Evolutionary conservation across 192 early-diverging fungal species (phyloP), one percentile per base, ranked within the genome.

Genomic region (Rhizophagus clarus): DNA sequence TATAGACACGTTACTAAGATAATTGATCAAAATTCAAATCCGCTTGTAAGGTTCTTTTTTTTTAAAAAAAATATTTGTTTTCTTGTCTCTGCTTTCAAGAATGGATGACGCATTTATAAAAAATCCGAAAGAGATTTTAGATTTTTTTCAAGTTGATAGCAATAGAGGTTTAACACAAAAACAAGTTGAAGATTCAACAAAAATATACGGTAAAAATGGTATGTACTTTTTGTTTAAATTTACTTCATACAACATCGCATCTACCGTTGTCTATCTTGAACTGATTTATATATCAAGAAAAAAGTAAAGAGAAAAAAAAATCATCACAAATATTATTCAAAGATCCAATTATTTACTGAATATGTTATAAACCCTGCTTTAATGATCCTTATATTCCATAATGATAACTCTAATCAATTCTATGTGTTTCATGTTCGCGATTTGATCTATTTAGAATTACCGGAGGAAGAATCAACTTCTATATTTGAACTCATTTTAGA

Each of bases 401-500:
- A 40, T 40, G 37, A 60, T 37, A 56, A 56, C 45, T 61, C n/a
- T 79, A 32, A 70, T 28, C 42, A 9, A 28, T 56, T 70, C 31
- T 34, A 80, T 70, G 63, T 64, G 7, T 64, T 80, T 61, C 20
- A 28, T 40, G 49, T 74, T 26, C 61, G 24, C 22, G 24, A 34
- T 67, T 24, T 70, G 24, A 11, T n/a, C 47, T 51, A 31, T 79
- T 6, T 28, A 68, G 97, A 95, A 85, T 89, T 99, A 47, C 95
- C 97, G 71, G 92, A 95, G 61, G 96, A 98, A 49, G 93, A 94
- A 42, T 85, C 92, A 24, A 98, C 96, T 7, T 96, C 98, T 17
- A 85, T 99, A 5, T 97, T 94, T 93, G 86, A 95, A 81, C 90
- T 99, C 77, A 94, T 99, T 72, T 81, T 96, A 68, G 97, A 97